Evolutionary conservation across 2,329 filamentous ascomycete species (phyloP).

Genomic region (Aspergillus intermedius): DNA sequence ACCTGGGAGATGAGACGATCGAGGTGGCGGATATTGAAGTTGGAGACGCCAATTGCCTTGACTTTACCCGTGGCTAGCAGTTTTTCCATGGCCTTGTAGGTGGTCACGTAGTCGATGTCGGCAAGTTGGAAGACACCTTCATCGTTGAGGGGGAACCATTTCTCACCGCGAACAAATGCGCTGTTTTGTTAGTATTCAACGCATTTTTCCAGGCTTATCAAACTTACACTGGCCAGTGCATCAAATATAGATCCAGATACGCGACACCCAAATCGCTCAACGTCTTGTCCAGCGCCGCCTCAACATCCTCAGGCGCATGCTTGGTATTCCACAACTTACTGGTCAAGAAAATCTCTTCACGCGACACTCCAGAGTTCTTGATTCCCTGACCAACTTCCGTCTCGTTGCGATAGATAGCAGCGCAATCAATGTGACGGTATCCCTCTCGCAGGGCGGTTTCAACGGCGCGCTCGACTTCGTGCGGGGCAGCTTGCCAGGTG

Average conservation of each 20-base stretch:
- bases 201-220: slow-evolving; percentile 4
- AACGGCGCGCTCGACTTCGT: slow-evolving; percentile 64
- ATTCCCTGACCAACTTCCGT: slow-evolving; percentile 61
- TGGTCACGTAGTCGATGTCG: slow-evolving; percentile 27
- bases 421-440: slow-evolving; percentile 45
- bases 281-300: slow-evolving; percentile 55
- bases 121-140: slow-evolving; percentile 16
- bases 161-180: slow-evolving; percentile 15
- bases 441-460: slow-evolving; percentile 60
- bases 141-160: slow-evolving; percentile 18
- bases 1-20: slow-evolving; percentile 63
- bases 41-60: slow-evolving; percentile 66
- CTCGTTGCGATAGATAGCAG: slow-evolving; percentile 73
- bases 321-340: slow-evolving; percentile 79
- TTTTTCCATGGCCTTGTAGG: slow-evolving; percentile 55
- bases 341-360: slow-evolving; percentile 63
- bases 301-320: slow-evolving; percentile 57
- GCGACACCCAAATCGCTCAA: slow-evolving; percentile 56
- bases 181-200: slow-evolving; percentile 10
- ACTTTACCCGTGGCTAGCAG: slow-evolving; percentile 53
- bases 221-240: slow-evolving; percentile 46
- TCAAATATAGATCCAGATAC: slow-evolving; percentile 65
- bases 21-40: slow-evolving; percentile 65
- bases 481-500: slow-evolving; percentile 69
- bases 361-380: slow-evolving; percentile 57